phyloP scores from a whole-genome alignment of 129 eudicot genomes.

The Centrapalus pauciflorus region DNA sequence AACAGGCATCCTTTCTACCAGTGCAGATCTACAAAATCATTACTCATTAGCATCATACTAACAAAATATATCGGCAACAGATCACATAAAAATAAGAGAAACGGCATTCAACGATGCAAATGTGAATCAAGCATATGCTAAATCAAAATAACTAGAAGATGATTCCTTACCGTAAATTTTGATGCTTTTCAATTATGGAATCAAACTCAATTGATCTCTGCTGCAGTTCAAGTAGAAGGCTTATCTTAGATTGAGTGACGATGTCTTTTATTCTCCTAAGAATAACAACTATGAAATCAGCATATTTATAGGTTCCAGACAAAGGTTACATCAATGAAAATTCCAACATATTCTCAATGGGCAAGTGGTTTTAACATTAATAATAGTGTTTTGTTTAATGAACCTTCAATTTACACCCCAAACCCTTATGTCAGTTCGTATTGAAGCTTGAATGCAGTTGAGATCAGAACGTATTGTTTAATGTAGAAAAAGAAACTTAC shows the following conservation, averaged over 20 bases:
- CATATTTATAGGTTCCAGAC: background rate
- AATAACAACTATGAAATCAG: conserved; percentile 7
- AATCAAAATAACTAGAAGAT: conserved; percentile 5
- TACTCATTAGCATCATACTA: background rate
- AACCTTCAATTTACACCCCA: conserved; percentile 1
- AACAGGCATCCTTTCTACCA: conserved; percentile 94
- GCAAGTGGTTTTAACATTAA: background rate
- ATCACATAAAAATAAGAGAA: background rate
- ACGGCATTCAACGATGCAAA: background rate
- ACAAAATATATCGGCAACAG: conserved; percentile 1
- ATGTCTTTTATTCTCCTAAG: conserved; percentile 84
- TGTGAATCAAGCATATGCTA: conserved; percentile 3
- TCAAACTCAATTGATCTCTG: conserved; percentile 90
- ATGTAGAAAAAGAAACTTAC: conserved; percentile 41
- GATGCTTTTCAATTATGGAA: conserved; percentile 80
- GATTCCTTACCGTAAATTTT: conserved; percentile 57
- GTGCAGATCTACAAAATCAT: conserved; percentile 53
- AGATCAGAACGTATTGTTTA: background rate
- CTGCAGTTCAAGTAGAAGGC: conserved; percentile 90
- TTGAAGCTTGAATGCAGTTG: background rate
- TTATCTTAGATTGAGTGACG: conserved; percentile 70
- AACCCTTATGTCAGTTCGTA: background rate
- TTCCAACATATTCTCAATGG: background rate
- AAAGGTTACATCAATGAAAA: background rate
- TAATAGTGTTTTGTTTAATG: background rate